Conservation (phyloP, 2,329 filamentous ascomycete genomes). For the Aspergillaceae sp. region DNA sequence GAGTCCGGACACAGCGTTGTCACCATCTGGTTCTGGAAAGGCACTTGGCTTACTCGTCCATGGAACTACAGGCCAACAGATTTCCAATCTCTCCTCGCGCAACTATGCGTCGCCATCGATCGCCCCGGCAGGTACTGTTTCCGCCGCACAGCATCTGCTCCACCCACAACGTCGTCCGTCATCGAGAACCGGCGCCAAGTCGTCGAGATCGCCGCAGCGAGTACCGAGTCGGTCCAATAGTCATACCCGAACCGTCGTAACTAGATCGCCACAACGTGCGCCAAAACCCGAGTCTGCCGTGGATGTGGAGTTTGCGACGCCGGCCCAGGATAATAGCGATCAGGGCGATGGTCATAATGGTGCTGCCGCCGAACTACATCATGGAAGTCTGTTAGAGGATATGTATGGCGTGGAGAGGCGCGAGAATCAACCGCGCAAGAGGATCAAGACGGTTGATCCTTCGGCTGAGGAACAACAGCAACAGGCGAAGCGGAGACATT, state of each 20-base stretch:
- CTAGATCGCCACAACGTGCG: constrained; percentile 6
- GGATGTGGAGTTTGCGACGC: constrained; percentile 22
- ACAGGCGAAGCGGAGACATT: constrained; percentile 28
- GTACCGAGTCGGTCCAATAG: constrained; percentile 8
- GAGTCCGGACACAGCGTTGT: constrained; percentile 5
- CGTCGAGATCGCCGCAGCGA: constrained; percentile 11
- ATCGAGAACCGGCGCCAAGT: constrained; percentile 5
- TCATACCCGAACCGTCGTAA: neutral
- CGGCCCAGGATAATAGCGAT: neutral
- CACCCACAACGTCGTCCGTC: constrained; percentile 11
- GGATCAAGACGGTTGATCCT: constrained; percentile 46
- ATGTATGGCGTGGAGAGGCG: constrained; percentile 68
- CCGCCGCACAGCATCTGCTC: constrained; percentile 14
- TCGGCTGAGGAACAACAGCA: constrained; percentile 36
- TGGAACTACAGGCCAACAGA: constrained; percentile 16
- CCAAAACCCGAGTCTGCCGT: constrained; percentile 11
- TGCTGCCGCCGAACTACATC: constrained; percentile 18
- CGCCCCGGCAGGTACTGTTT: constrained; percentile 19
- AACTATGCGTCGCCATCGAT: constrained; percentile 6
- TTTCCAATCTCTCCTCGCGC: constrained; percentile 7
- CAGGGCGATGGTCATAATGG: constrained; percentile 19
- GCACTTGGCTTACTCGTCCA: constrained; percentile 15
- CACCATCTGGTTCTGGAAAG: neutral
- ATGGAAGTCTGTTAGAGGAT: constrained; percentile 54
- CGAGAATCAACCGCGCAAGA: constrained; percentile 53